These are phyloP conservation scores for Sideroxylon spinosum DNA, from an alignment of 179 eudicot species.

Conservation along the genomic window DNA sequence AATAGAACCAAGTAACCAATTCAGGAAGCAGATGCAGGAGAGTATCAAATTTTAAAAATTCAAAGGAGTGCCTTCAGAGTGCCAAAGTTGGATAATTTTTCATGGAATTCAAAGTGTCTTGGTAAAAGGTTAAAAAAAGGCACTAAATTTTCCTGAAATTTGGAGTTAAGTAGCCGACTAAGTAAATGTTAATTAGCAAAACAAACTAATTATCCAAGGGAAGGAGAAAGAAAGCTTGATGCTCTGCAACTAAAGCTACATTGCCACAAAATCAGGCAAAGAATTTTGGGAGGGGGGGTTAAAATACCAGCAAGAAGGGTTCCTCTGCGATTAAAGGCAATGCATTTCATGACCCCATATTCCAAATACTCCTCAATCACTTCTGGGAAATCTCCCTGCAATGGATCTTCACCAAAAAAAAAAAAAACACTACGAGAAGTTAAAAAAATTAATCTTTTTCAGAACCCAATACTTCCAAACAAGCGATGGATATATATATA, in stretches of 20 bases:
- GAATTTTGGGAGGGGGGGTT: not conserved
- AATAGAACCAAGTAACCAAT: too few relatives aligned
- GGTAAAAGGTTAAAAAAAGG: too few relatives aligned
- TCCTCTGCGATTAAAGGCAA: slow-evolving; percentile 95
- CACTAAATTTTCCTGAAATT: too few relatives aligned
- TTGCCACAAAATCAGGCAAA: not conserved
- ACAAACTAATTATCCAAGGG: too few relatives aligned
- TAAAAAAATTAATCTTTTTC: not conserved
- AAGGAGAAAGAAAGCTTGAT: too few relatives aligned
- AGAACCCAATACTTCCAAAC: not conserved
- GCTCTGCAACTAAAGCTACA: not conserved
- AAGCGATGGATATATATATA: not conserved
- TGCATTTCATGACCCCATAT: slow-evolving; percentile 84
- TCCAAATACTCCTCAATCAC: slow-evolving; percentile 94
- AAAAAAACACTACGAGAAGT: not conserved
- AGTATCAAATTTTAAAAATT: too few relatives aligned
- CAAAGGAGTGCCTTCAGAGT: too few relatives aligned
- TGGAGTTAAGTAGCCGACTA: too few relatives aligned
- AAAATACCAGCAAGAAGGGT: slow-evolving; percentile 92
- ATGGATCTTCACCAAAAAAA: slow-evolving; percentile 52
- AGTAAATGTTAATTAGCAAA: too few relatives aligned
- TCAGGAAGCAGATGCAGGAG: too few relatives aligned
- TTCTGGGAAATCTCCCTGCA: slow-evolving; percentile 97
- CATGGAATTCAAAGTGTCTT: too few relatives aligned
- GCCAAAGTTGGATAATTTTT: too few relatives aligned